phyloP scores from a whole-genome alignment of 805 yeast species.

The Metschnikowia sp. region DNA sequence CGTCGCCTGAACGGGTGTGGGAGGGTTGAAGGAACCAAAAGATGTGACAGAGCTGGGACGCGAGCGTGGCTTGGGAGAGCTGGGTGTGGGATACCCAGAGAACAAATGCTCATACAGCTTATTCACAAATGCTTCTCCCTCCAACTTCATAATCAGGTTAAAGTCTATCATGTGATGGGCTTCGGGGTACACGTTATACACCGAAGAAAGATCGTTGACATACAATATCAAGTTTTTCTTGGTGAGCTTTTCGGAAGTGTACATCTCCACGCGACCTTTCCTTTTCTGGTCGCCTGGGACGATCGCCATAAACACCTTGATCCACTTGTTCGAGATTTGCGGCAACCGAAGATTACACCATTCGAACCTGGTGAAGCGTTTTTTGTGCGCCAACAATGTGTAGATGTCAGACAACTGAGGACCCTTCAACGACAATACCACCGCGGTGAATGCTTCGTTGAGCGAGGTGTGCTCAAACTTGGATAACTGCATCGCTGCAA shows the following conservation, averaged over 20 bases:
- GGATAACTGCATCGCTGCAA: constrained; percentile 50
- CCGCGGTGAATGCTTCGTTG: constrained; percentile 65
- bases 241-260: constrained; percentile 43
- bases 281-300: constrained; percentile 45
- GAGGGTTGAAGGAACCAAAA: constrained; percentile 16
- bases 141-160: constrained; percentile 52
- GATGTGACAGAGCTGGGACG: constrained; percentile 21
- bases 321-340: constrained; percentile 56
- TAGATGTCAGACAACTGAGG: constrained; percentile 55
- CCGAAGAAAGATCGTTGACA: constrained; percentile 41
- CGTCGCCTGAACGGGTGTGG: constrained; percentile 3
- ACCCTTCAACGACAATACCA: constrained; percentile 56
- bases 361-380: constrained; percentile 48
- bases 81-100: constrained; percentile 12
- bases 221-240: constrained; percentile 54
- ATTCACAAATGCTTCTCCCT: constrained; percentile 53
- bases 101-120: constrained; percentile 35
- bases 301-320: constrained; percentile 49
- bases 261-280: constrained; percentile 53
- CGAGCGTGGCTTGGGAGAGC: constrained; percentile 16
- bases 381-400: constrained; percentile 49
- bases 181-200: constrained; percentile 59
- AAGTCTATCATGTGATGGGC: constrained; percentile 53
- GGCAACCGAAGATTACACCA: constrained; percentile 65
- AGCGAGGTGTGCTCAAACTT: constrained; percentile 55